Conservation (phyloP, 306 rosid species). For the Vachellia pachyceras region DNA sequence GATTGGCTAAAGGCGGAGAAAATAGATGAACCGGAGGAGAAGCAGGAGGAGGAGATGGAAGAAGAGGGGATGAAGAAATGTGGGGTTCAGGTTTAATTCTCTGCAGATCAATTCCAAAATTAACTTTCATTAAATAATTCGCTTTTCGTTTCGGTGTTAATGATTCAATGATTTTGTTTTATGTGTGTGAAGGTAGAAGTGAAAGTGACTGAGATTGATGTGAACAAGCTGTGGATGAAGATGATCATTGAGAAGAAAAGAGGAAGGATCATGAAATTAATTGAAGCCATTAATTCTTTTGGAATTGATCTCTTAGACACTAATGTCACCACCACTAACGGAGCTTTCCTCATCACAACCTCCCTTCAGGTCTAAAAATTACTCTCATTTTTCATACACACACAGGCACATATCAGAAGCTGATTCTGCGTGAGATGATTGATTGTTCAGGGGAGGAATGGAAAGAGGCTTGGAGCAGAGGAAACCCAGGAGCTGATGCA, state of each 20-base stretch:
- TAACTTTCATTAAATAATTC: background rate
- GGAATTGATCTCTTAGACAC: conserved; percentile 62
- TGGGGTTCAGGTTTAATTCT: conserved; percentile 58
- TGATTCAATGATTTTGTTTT: background rate
- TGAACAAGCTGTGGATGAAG: conserved; percentile 62
- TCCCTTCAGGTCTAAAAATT: conserved; percentile 49
- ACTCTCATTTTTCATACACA: background rate
- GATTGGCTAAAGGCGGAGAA: conserved; percentile 25
- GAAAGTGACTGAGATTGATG: conserved; percentile 48
- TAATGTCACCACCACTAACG: conserved; percentile 55
- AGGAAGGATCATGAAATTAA: conserved; percentile 53
- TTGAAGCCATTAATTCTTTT: conserved; percentile 50
- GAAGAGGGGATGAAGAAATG: conserved; percentile 32
- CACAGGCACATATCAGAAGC: background rate
- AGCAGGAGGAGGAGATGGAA: background rate
- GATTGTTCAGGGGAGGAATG: conserved; percentile 51
- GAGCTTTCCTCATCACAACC: conserved; percentile 55
- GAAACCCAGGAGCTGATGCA: conserved; percentile 45
- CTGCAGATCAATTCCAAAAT: background rate
- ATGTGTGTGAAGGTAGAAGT: conserved; percentile 51
- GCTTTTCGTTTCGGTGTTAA: background rate
- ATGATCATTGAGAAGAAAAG: conserved; percentile 50
- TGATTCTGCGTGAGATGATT: background rate
- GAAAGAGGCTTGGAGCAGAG: conserved; percentile 39
- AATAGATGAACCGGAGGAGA: conserved; percentile 31